phyloP scores from a whole-genome alignment of 495 filamentous ascomycete genomes.

The Daldinia caldariorum region DNA sequence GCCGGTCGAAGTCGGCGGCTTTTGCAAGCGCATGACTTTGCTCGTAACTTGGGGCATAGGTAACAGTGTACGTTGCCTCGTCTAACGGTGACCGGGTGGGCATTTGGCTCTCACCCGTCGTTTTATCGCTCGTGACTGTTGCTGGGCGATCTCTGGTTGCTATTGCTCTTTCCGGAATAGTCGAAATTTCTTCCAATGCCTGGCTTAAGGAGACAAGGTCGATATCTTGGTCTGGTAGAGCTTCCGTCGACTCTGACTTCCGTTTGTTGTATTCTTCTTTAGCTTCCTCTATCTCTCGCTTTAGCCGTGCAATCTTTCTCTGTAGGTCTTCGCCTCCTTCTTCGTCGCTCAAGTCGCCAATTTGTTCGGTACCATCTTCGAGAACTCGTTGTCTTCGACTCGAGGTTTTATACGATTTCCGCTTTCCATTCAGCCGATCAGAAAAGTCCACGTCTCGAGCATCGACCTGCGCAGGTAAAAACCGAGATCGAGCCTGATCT shows the following conservation, averaged over 20 bases:
- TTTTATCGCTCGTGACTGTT: constrained; percentile 15
- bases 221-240: constrained; percentile 48
- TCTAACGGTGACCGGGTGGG: constrained; percentile 24
- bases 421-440: constrained; percentile 78
- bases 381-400: constrained; percentile 69
- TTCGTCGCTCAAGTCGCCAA: constrained; percentile 72
- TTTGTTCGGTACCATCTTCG: constrained; percentile 68
- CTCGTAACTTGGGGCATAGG: constrained; percentile 65
- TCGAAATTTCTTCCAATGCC: constrained; percentile 67
- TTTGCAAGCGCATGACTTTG: constrained; percentile 75
- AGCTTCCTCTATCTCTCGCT: constrained; percentile 80
- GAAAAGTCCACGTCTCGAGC: constrained; percentile 83
- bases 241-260: constrained; percentile 51
- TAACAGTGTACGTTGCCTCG: constrained; percentile 61
- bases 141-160: constrained; percentile 46
- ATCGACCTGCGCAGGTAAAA: constrained; percentile 77
- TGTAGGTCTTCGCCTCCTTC: constrained; percentile 77
- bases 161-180: constrained; percentile 45
- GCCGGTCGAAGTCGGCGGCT: constrained; percentile 86
- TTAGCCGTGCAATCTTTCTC: constrained; percentile 78
- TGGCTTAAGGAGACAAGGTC: constrained; percentile 70
- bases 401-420: constrained; percentile 81
- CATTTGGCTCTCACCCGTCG: constrained; percentile 28
- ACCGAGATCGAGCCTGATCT: constrained; percentile 79
- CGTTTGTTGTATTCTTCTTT: constrained; percentile 71